Conservation (phyloP, 352 stramenopile species). For the Globisporangium middletonii region DNA sequence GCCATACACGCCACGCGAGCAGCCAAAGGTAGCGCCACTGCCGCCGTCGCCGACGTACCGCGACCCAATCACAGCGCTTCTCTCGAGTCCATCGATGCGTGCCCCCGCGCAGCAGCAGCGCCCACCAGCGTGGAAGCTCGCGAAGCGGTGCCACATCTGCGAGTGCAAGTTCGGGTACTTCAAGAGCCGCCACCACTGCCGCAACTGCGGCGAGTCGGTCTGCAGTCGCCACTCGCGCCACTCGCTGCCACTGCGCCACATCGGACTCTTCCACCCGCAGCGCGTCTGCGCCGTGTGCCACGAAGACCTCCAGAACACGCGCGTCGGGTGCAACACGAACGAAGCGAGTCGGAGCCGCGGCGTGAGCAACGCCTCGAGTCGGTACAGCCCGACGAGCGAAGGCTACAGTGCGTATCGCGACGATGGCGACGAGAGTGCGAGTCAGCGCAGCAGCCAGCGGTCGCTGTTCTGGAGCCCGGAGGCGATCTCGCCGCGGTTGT, state of each 20-base stretch:
- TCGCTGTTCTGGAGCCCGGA: slow-evolving; percentile 10
- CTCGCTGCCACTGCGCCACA: slow-evolving; percentile 49
- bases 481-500: slow-evolving; percentile 9
- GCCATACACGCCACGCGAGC: background rate
- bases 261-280: slow-evolving; percentile 48
- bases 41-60: background rate
- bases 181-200: slow-evolving; percentile 71
- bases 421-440: background rate
- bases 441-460: slow-evolving; percentile 1
- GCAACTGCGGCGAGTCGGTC: slow-evolving; percentile 74
- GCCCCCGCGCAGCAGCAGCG: slow-evolving; percentile 13
- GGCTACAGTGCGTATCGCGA: background rate
- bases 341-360: slow-evolving; percentile 2
- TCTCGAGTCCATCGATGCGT: slow-evolving; percentile 10
- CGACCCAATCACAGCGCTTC: slow-evolving; percentile 15
- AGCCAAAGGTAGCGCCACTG: background rate
- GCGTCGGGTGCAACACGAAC: slow-evolving; percentile 11
- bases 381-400: background rate
- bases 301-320: slow-evolving; percentile 36
- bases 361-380: slow-evolving; percentile 6
- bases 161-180: slow-evolving; percentile 73
- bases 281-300: slow-evolving; percentile 66
- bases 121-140: slow-evolving; percentile 50
- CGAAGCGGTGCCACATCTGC: slow-evolving; percentile 58
- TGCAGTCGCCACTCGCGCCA: slow-evolving; percentile 67